Percentiles rank a stretch among this genome's conserved stretches.
Conservation (phyloP, 2,329 filamentous ascomycete species). For the Colletotrichum viniferum region DNA sequence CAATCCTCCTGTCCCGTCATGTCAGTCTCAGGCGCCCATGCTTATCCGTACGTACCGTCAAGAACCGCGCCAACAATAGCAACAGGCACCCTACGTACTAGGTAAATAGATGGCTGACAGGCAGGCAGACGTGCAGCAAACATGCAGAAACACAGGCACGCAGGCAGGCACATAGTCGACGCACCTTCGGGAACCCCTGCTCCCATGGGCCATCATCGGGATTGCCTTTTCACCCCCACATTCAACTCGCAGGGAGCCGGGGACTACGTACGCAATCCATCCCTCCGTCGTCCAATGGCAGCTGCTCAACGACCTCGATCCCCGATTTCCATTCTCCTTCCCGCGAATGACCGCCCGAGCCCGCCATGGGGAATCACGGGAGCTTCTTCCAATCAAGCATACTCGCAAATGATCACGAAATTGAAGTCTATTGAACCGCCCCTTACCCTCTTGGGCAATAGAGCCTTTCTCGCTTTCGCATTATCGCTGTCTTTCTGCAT, state of each 20-base stretch:
- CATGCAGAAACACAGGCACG: background rate
- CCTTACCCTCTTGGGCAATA: background rate
- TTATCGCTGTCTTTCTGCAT: background rate
- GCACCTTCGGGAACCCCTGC: background rate
- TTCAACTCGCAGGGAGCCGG: background rate
- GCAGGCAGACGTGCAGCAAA: background rate
- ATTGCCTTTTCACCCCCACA: background rate
- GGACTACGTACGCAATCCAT: slow-evolving; percentile 1
- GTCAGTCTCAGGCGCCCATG: background rate
- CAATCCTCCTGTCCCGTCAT: background rate
- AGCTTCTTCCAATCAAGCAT: slow-evolving; percentile 15
- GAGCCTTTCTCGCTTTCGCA: background rate
- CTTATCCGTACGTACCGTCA: background rate
- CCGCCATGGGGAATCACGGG: background rate
- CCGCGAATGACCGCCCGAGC: slow-evolving; percentile 1
- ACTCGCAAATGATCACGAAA: background rate
- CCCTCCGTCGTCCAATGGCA: background rate
- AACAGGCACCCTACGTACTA: background rate
- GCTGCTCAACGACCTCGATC: background rate
- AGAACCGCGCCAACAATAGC: background rate
- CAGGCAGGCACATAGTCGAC: background rate
- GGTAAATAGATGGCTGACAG: background rate
- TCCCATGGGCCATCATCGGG: background rate
- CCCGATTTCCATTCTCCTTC: background rate
- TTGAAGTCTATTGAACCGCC: background rate